These are phyloP conservation scores for Filobasidium uniguttulatum DNA, from an alignment of 1,284 basidiomycete species.

Conservation along the genomic window DNA sequence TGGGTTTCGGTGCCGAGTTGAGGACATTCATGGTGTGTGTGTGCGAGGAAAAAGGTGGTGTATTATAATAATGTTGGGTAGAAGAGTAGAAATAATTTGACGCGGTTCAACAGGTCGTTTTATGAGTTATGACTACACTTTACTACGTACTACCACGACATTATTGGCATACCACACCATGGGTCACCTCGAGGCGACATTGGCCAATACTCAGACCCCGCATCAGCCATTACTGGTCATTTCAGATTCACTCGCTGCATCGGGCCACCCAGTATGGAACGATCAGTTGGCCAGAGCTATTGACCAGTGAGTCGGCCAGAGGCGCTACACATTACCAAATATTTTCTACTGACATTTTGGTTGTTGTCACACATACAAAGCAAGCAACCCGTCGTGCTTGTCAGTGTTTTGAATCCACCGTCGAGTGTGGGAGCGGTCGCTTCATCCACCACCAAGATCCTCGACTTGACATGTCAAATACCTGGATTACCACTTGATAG, in stretches of 20 bases:
- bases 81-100: no score
- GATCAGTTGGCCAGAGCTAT: slow-evolving; percentile 4
- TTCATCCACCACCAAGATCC: slow-evolving; percentile 5
- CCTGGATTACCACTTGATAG: not conserved
- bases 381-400: not conserved
- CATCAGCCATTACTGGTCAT: slow-evolving; percentile 30
- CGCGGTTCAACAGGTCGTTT: no score
- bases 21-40: slow-evolving; percentile 11
- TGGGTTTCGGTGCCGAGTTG: slow-evolving; percentile 8
- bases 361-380: no score
- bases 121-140: not conserved
- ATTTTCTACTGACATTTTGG: not conserved
- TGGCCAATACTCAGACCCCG: slow-evolving; percentile 25
- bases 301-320: slow-evolving; percentile 2
- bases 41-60: not conserved
- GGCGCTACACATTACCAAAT: not conserved
- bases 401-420: not conserved
- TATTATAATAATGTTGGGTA: not conserved
- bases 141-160: no score
- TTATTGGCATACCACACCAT: no score
- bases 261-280: slow-evolving; percentile 7
- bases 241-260: slow-evolving; percentile 5
- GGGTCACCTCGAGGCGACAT: slow-evolving; percentile 13
- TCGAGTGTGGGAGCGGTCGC: not conserved
- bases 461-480: slow-evolving; percentile 8